Conservation (phyloP, 139 green algal genomes). For the Ettlia oleoabundans region DNA sequence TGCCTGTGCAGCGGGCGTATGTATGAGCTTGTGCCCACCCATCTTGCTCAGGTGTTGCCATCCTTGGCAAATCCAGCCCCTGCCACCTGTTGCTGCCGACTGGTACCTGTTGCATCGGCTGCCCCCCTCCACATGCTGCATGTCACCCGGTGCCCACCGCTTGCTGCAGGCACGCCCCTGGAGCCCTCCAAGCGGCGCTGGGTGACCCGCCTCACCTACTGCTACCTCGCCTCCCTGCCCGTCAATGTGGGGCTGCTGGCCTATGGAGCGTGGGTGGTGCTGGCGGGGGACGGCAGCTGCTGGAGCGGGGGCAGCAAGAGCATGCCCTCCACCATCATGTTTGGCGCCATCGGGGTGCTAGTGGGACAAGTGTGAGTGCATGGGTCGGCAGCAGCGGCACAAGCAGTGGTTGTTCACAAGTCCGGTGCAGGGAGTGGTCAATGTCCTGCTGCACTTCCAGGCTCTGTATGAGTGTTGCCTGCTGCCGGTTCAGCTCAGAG, state of each 20-base stretch:
- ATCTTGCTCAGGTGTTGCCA: not conserved
- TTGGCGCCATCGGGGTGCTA: conserved; percentile 10
- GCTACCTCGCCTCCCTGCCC: conserved; percentile 12
- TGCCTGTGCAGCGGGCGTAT: no score
- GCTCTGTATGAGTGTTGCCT: no score
- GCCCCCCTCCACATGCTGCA: no score
- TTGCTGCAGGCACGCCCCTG: conserved; percentile 11
- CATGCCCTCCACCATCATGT: conserved; percentile 24
- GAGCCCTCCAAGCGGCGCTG: conserved; percentile 24
- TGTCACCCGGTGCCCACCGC: no score
- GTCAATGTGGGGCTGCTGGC: conserved; percentile 21
- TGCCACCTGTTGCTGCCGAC: no score
- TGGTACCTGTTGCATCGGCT: no score
- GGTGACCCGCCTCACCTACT: not conserved
- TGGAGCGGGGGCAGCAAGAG: not conserved
- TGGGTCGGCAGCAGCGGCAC: not conserved
- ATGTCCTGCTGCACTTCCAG: no score
- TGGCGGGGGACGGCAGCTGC: conserved; percentile 22
- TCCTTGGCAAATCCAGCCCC: no score
- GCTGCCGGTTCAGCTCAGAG: no score
- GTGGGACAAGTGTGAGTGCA: conserved; percentile 26
- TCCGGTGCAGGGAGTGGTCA: no score
- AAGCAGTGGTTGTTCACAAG: no score
- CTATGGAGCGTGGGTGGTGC: conserved; percentile 20
- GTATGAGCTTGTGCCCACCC: not conserved